A percentile compares a stretch with the other conserved stretches of the same genome.
These are phyloP conservation scores for Brassica balearica DNA, from an alignment of 441 rosid species.

Conservation along the genomic window DNA sequence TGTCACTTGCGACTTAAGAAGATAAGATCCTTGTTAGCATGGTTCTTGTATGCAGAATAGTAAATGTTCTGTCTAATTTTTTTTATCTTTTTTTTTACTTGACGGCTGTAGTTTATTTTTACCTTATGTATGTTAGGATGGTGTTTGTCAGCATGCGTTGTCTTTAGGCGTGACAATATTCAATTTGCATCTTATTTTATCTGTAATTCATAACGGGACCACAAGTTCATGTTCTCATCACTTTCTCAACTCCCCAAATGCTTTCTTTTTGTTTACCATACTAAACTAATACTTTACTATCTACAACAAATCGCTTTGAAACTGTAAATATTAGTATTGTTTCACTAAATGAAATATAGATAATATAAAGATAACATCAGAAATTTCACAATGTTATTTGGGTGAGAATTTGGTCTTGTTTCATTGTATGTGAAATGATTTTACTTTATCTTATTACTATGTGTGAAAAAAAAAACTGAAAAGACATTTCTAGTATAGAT, in stretches of 20 bases:
- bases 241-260: constrained; percentile 45
- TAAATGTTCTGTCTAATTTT: not conserved
- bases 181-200: constrained; percentile 37
- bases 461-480: not conserved
- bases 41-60: constrained; percentile 17
- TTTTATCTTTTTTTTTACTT: not conserved
- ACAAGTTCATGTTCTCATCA: constrained; percentile 35
- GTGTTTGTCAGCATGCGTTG: constrained; percentile 47
- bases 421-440: not conserved
- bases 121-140: not conserved
- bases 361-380: not conserved
- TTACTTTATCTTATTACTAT: not conserved
- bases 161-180: constrained; percentile 49
- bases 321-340: not conserved
- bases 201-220: constrained; percentile 36
- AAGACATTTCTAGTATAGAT: not conserved
- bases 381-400: not conserved
- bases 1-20: constrained; percentile 13
- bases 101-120: not conserved
- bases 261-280: constrained; percentile 27
- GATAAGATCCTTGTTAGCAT: not conserved
- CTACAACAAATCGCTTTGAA: not conserved
- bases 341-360: constrained; percentile 2
- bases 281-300: not conserved
- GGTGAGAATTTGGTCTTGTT: not conserved